These are phyloP conservation scores for Sequoia sempervirens DNA, from an alignment of 75 land plant genomes.

Conservation along the genomic window DNA sequence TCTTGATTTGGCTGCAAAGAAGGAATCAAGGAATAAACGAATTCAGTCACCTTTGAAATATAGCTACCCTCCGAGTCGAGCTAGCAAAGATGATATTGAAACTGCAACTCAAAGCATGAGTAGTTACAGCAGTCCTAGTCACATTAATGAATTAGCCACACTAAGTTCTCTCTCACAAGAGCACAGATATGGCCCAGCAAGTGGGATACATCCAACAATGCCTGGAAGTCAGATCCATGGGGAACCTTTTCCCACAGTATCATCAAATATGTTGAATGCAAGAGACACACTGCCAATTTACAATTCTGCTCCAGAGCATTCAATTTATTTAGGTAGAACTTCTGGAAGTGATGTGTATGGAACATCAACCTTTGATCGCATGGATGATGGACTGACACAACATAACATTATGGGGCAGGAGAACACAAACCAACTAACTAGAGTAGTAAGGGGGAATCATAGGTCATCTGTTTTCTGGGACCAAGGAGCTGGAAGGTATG, in stretches of 20 bases:
- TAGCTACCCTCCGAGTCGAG: constrained; percentile 50
- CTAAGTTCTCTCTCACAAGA: constrained; percentile 33
- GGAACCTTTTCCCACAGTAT: not conserved
- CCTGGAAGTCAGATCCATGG: constrained; percentile 6
- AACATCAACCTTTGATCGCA: constrained; percentile 19
- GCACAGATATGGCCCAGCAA: not conserved
- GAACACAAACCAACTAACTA: not conserved
- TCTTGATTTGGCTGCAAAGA: constrained; percentile 25
- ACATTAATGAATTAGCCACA: constrained; percentile 13
- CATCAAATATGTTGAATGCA: not conserved
- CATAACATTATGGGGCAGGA: constrained; percentile 12
- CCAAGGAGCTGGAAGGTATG: constrained; percentile 56
- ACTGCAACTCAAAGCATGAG: constrained; percentile 36
- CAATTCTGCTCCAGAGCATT: constrained; percentile 28
- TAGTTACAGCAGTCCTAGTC: constrained; percentile 52
- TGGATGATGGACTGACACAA: constrained; percentile 11
- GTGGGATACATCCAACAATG: constrained; percentile 10
- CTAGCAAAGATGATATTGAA: constrained; percentile 52
- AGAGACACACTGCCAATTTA: constrained; percentile 40
- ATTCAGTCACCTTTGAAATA: constrained; percentile 22
- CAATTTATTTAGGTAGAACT: constrained; percentile 25
- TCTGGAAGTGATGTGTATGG: constrained; percentile 26
- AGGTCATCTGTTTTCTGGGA: constrained; percentile 61
- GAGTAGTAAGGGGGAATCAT: constrained; percentile 14
- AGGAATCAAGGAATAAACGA: constrained; percentile 19